phyloP scores from a whole-genome alignment of 2,329 filamentous ascomycete species.

The Cordyceps farinosa region DNA sequence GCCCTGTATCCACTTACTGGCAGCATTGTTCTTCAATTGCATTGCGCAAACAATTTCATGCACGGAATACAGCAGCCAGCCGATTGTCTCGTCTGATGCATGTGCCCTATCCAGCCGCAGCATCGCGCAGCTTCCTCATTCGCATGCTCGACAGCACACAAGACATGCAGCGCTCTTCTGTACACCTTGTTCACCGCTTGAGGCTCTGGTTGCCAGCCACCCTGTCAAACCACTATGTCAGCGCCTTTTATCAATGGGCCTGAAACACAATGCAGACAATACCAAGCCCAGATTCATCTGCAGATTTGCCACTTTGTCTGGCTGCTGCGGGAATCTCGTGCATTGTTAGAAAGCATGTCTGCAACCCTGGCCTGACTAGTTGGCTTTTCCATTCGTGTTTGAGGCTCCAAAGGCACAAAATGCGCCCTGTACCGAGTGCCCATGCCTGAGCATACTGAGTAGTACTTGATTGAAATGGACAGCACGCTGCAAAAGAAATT shows the following conservation, averaged over 20 bases:
- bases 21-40: not conserved
- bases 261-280: not conserved
- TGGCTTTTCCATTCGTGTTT: not conserved
- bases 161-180: conserved; percentile 11
- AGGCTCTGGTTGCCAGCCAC: not conserved
- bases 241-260: not conserved
- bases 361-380: not conserved
- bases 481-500: not conserved
- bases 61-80: not conserved
- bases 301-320: not conserved
- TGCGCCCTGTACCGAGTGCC: not conserved
- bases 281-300: not conserved
- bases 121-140: not conserved
- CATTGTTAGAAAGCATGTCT: not conserved
- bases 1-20: not conserved
- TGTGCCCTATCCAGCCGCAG: not conserved
- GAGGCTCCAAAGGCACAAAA: not conserved
- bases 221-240: not conserved
- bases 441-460: no score
- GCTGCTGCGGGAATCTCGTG: not conserved
- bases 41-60: not conserved
- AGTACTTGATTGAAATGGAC: not conserved
- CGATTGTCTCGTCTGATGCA: not conserved
- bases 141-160: conserved; percentile 11
- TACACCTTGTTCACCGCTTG: conserved; percentile 5